These are phyloP conservation scores for Hypoxylon subgilvum DNA, from an alignment of 495 filamentous ascomycete species.

Conservation along the genomic window DNA sequence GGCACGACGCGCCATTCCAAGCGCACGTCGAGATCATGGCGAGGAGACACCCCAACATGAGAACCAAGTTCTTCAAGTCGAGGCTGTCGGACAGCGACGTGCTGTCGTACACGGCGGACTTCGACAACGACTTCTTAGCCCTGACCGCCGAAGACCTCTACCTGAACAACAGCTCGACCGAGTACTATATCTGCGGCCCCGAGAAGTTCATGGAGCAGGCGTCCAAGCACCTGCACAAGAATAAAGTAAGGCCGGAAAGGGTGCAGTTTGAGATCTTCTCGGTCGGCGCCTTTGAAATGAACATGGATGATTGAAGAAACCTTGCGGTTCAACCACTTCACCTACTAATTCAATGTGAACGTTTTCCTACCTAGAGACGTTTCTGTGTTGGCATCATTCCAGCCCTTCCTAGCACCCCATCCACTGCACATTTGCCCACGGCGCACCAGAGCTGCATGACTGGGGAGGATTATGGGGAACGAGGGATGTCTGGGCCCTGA, in stretches of 20 bases:
- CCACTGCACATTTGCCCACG: too few relatives aligned
- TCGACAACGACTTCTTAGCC: constrained; percentile 62
- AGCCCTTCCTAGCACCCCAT: too few relatives aligned
- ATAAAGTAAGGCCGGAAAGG: constrained; percentile 55
- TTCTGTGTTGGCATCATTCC: too few relatives aligned
- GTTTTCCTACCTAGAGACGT: too few relatives aligned
- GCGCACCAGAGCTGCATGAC: too few relatives aligned
- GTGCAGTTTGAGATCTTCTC: constrained; percentile 68
- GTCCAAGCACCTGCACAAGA: constrained; percentile 46
- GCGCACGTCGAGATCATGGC: constrained; percentile 57
- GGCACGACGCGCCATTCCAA: constrained; percentile 59
- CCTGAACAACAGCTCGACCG: constrained; percentile 54
- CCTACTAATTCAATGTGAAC: too few relatives aligned
- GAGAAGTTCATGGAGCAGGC: constrained; percentile 63
- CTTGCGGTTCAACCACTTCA: too few relatives aligned
- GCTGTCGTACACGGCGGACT: constrained; percentile 47
- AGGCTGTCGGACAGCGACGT: constrained; percentile 53
- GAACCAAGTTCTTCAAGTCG: constrained; percentile 51
- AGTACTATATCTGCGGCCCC: constrained; percentile 73
- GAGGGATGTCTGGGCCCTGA: too few relatives aligned
- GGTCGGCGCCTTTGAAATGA: constrained; percentile 54
- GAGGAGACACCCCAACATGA: constrained; percentile 48
- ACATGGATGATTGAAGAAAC: constrained; percentile 4
- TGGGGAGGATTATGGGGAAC: too few relatives aligned
- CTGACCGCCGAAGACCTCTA: constrained; percentile 58